Evolutionary conservation across 345 rosid species (phyloP).

Genomic region (Citrus reticulata): DNA sequence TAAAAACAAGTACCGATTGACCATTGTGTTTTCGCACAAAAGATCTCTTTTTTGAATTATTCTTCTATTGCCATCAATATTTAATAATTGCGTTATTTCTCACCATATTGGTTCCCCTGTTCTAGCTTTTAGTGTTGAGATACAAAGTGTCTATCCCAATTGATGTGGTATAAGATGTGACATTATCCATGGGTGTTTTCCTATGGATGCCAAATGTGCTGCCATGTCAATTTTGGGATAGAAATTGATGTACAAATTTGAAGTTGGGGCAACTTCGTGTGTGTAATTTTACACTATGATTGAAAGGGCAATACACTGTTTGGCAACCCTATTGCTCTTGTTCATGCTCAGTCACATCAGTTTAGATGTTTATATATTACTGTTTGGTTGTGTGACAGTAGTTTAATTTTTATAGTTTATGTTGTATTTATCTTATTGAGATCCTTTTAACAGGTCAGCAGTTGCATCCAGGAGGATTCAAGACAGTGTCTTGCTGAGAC

Average conservation of each 20-base stretch:
- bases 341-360: not conserved
- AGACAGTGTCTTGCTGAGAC: constrained; percentile 23
- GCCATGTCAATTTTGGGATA: not conserved
- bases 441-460: constrained; percentile 19
- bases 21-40: not conserved
- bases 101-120: not conserved
- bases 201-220: not conserved
- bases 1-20: not conserved
- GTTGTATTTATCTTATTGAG: not conserved
- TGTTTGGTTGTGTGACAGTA: not conserved
- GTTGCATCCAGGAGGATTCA: constrained; percentile 24
- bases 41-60: not conserved
- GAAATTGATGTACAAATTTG: not conserved
- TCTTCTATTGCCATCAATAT: not conserved
- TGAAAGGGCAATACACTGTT: not conserved
- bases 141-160: not conserved
- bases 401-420: not conserved
- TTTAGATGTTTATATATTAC: not conserved
- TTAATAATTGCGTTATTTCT: not conserved
- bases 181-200: not conserved
- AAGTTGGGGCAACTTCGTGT: not conserved
- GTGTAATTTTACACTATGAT: not conserved
- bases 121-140: not conserved
- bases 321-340: not conserved
- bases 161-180: not conserved